Base-by-base conservation (phyloP, 352 stramenopile species). In the Globisporangium iwayamae region DNA sequence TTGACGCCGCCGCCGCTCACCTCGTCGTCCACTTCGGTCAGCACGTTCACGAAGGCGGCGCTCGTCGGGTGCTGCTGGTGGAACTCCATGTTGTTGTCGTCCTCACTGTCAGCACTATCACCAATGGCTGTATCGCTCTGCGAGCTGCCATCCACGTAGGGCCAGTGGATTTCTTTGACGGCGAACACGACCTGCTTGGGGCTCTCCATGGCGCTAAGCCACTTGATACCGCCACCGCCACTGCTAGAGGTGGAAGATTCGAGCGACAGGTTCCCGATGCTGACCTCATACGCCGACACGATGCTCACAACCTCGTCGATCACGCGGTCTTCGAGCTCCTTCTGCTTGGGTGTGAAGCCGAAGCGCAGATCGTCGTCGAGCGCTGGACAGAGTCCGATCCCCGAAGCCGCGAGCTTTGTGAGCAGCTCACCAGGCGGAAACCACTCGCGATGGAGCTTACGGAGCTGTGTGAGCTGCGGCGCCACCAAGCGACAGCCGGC, bases 91-190 rank as follows among this genome's bases (percentile, higher is more conserved):
- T 50, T 32, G 16, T 18, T 54, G 30, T 59, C 20, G 6, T 72
- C 51, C 32, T 59, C 66, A n/a, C 25, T 28, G 25, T 2, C 25
- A 28, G 25, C 25, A 28, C 25, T 28, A 28, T 65, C 58, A 16
- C 38, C 67, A 14, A 69, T 60, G 7, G 62, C 54, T 20, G 66
- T 59, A 25, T 53, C 41, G 7, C 38, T 34, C n/a, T 45, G 38
- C 8, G 25, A 46, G n/a, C 65, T 43, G 5, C 68, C 43, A 3
- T 70, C 70, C 25, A 90, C 79, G 55, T 90, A 90, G n/a, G 83
- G 85, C 81, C 83, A 94, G 32, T 85, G 71, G 60, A 94, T 87
- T 59, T 92, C 85, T 55, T 79, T 81, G 38, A 94, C 79, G 4
- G 70, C 71, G 57, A 94, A 91, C n/a, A 90, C 76, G 51, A 91